Evolutionary conservation across 1,284 basidiomycete genomes (phyloP), one percentile per base, ranked within the genome.

Genomic region (Tilletia walkeri): DNA sequence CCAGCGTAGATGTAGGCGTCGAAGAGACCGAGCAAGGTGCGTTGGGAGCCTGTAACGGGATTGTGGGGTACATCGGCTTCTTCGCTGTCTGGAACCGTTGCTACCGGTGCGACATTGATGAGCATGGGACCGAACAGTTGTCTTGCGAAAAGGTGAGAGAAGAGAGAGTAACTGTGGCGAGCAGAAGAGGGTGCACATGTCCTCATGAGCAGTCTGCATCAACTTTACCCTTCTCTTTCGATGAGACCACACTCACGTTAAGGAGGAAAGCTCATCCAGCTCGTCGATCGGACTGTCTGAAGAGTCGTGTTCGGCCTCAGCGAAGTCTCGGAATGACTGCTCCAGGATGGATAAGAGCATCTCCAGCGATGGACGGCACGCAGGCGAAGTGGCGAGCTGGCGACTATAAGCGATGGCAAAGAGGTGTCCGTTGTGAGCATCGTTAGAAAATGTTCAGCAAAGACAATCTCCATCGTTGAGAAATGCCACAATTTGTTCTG

Each of bases 1-100:
- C 53, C 65, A 18, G 61, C 48, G 53, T 78, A 76, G 7, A 78
- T 68, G 71, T 75, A 77, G 63, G 69, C 67, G 50, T 78, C 77
- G 20, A 77, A 69, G 7, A 76, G 67, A 48, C 77, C 77, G n/a
- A 78, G 70, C 39, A 77, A 59, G 1, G 72, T 75, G 12, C 77
- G 56, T 53, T 78, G 77, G 12, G 74, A 71, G 63, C 63, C 73
- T 6, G 70, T 70, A 53, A 77, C 50, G 39, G 73, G 41, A 38
- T 38, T 63, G 34, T 18, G 36, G 39, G 59, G 59, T 16, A 63
- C 36, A 7, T 7, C 12, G 12, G 3, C 59, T 18, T 63, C 59
- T 3, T 63, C 36, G 34, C 18, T 36, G 7, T 63, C 59, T 3
- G 16, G 9, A 49, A 65, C 69, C 34, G 59, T 7, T 2, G 73